Percentiles rank a stretch among this genome's conserved stretches.
These are phyloP conservation scores for Salix udensis DNA, from an alignment of 345 rosid species.

Conservation along the genomic window DNA sequence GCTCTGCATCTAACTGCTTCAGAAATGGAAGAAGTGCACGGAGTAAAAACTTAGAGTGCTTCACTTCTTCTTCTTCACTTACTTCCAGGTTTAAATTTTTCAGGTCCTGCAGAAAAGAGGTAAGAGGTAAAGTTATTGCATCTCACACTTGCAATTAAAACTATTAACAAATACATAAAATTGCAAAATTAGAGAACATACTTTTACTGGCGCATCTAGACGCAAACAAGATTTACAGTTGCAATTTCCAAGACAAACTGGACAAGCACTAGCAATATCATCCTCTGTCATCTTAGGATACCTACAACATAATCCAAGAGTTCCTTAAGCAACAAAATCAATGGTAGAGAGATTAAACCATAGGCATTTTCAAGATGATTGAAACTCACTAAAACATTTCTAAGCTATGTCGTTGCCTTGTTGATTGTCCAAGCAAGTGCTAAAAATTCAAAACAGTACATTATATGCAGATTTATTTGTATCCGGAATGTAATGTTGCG, in stretches of 20 bases:
- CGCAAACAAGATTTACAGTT: conserved; percentile 70
- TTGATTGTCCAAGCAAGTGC: no score
- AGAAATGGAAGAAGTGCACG: conserved; percentile 41
- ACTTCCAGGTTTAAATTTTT: background rate
- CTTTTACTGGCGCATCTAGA: conserved; percentile 25
- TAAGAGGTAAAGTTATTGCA: background rate
- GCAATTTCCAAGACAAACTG: conserved; percentile 19
- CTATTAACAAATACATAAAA: background rate
- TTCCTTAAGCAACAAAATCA: no score
- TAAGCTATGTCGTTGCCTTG: no score
- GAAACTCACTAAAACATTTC: no score
- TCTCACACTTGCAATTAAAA: background rate
- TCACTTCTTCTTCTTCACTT: conserved; percentile 17
- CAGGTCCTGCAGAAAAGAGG: conserved; percentile 19
- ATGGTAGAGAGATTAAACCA: no score
- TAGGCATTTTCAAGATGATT: no score
- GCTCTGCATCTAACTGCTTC: conserved; percentile 14
- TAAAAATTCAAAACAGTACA: no score
- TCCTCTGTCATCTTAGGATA: conserved; percentile 18
- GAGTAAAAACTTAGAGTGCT: conserved; percentile 35
- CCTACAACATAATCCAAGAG: conserved; percentile 1
- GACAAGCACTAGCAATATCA: conserved; percentile 20
- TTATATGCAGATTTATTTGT: no score
- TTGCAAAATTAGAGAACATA: conserved; percentile 4
- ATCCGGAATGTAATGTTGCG: no score